Evolutionary conservation across 495 filamentous ascomycete genomes (phyloP).

Genomic region (Aspergillus hancockii): DNA sequence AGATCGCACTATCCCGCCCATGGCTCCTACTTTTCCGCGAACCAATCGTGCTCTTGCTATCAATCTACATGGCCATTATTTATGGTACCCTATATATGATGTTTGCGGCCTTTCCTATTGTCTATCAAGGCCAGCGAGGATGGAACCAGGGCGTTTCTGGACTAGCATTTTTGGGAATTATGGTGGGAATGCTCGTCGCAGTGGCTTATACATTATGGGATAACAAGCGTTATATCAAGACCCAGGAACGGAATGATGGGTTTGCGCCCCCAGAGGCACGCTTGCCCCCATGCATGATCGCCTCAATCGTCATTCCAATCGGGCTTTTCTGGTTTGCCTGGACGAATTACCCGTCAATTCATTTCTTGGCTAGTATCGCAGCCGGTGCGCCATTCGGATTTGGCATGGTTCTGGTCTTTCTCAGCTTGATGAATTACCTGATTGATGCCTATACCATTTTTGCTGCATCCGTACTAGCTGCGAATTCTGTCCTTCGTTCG

Average conservation of each 20-base stretch:
- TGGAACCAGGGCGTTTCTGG: conserved; percentile 65
- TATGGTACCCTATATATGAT: conserved; percentile 71
- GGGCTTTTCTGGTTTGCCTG: conserved; percentile 59
- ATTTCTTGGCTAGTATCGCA: conserved; percentile 59
- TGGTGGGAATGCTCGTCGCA: conserved; percentile 65
- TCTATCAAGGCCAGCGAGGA: conserved; percentile 65
- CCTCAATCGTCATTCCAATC: conserved; percentile 27
- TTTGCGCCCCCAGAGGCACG: conserved; percentile 35
- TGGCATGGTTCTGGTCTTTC: conserved; percentile 62
- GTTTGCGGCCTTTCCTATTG: conserved; percentile 72
- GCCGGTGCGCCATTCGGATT: conserved; percentile 62
- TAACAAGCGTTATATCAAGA: conserved; percentile 30
- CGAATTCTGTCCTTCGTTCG: conserved; percentile 60
- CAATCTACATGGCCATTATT: conserved; percentile 63
- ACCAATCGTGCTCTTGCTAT: conserved; percentile 57
- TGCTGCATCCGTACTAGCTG: conserved; percentile 67
- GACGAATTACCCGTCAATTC: conserved; percentile 58
- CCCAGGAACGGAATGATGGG: conserved; percentile 7
- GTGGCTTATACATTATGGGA: conserved; percentile 33
- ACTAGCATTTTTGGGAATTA: conserved; percentile 70
- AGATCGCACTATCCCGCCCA: conserved; percentile 40
- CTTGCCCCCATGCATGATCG: conserved; percentile 28
- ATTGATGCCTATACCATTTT: conserved; percentile 70
- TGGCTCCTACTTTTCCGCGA: conserved; percentile 63
- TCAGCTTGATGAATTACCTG: conserved; percentile 65